Percentiles rank a stretch among this genome's conserved stretches.
Conservation (phyloP, 2,329 filamentous ascomycete genomes). For the Apiospora malaysiana region DNA sequence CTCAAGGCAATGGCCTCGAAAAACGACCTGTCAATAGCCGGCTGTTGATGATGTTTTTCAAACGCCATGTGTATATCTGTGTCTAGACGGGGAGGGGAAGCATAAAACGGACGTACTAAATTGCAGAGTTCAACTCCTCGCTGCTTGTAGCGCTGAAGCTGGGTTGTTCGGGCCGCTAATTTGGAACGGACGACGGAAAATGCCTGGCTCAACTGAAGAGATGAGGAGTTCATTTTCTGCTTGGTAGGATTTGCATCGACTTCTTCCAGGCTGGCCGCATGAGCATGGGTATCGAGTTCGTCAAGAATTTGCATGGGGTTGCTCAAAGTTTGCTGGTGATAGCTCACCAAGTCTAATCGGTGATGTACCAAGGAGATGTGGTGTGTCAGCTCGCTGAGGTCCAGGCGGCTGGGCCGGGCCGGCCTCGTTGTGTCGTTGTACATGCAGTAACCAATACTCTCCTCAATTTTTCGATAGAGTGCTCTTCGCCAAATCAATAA, state of each 20-base stretch:
- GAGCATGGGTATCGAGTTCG: not conserved
- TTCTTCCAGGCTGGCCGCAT: not conserved
- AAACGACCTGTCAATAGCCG: too few species aligned
- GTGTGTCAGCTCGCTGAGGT: not conserved
- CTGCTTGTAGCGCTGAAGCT: not conserved
- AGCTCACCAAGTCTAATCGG: not conserved
- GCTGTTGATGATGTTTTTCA: not conserved
- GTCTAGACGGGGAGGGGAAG: not conserved
- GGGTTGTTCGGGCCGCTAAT: too few species aligned
- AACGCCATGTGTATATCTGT: not conserved
- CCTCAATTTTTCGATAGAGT: not conserved
- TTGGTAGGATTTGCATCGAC: not conserved
- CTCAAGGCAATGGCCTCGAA: too few species aligned
- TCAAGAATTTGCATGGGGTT: not conserved
- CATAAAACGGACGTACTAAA: not conserved
- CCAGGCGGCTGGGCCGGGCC: not conserved
- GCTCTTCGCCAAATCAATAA: rapidly evolving
- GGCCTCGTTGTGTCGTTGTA: not conserved
- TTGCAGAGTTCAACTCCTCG: not conserved
- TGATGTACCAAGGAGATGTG: not conserved
- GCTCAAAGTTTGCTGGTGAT: not conserved
- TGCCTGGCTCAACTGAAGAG: not conserved
- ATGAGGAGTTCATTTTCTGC: not conserved
- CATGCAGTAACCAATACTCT: not conserved
- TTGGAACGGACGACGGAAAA: too few species aligned